A percentile compares a stretch with the other conserved stretches of the same genome.
Evolutionary conservation across 495 filamentous ascomycete genomes (phyloP).

Genomic region (Aspergillus carlsbadensis): DNA sequence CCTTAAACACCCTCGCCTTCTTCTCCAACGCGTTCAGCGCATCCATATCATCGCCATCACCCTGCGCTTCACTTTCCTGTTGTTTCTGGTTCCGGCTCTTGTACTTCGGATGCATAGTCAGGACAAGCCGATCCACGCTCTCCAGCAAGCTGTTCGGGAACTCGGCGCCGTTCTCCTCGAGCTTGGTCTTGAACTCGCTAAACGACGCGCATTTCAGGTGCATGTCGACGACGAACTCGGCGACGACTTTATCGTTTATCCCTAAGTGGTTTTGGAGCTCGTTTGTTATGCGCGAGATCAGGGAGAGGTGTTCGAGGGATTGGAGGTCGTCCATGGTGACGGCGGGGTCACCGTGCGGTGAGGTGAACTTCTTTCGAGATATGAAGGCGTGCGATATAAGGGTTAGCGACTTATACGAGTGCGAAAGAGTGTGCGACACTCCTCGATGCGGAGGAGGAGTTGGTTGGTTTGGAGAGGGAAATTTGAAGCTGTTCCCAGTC

Average conservation of each 20-base stretch:
- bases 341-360: not conserved
- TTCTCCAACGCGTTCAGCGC: slow-evolving; percentile 49
- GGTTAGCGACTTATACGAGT: not conserved
- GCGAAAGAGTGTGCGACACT: not conserved
- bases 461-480: not conserved
- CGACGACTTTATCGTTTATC: slow-evolving; percentile 88
- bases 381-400: not conserved
- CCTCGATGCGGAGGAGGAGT: not conserved
- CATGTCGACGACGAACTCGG: slow-evolving; percentile 92
- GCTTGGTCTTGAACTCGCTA: slow-evolving; percentile 66
- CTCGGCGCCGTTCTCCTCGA: slow-evolving; percentile 76
- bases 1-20: slow-evolving; percentile 82
- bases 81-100: slow-evolving; percentile 50
- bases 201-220: slow-evolving; percentile 71
- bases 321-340: slow-evolving; percentile 81
- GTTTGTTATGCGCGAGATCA: slow-evolving; percentile 91
- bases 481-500: slow-evolving; percentile 14
- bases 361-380: not conserved
- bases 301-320: slow-evolving; percentile 85
- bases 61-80: slow-evolving; percentile 17
- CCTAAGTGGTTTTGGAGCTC: slow-evolving; percentile 94
- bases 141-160: slow-evolving; percentile 88
- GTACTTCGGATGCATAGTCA: slow-evolving; percentile 87
- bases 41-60: slow-evolving; percentile 31
- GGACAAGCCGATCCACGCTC: slow-evolving; percentile 83